phyloP scores from a whole-genome alignment of 306 rosid species.

The Quercus agrifolia region DNA sequence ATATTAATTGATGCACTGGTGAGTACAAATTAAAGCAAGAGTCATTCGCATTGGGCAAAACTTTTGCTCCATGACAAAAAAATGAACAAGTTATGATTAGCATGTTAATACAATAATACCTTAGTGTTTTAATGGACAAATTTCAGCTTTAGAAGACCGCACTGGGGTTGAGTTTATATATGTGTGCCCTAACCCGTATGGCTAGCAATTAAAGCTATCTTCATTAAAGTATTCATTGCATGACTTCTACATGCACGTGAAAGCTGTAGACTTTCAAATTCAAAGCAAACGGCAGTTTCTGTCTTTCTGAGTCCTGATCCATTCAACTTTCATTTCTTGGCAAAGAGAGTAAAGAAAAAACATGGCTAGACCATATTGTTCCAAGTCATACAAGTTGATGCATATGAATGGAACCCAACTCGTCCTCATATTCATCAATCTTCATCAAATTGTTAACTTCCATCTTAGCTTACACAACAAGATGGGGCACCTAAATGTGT shows the following conservation, averaged over 20 bases:
- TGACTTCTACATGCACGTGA: neutral
- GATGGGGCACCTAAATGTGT: neutral
- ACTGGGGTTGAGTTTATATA: no score
- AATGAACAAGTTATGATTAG: no score
- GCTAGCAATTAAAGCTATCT: neutral
- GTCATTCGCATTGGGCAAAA: no score
- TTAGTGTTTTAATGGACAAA: no score
- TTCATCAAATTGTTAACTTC: neutral
- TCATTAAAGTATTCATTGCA: neutral
- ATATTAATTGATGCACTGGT: no score
- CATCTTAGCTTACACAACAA: neutral
- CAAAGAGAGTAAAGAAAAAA: neutral
- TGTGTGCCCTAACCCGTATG: no score
- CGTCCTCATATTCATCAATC: neutral
- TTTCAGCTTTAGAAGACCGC: no score
- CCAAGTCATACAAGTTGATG: neutral
- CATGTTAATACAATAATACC: no score
- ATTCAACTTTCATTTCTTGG: neutral
- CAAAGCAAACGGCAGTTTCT: neutral
- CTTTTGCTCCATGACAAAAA: no score
- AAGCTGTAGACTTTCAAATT: neutral
- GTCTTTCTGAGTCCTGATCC: neutral
- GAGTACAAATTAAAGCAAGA: no score
- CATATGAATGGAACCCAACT: neutral
- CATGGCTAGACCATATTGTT: no score